Conservation (phyloP, 345 rosid species). For the Melastoma malabathricum region DNA sequence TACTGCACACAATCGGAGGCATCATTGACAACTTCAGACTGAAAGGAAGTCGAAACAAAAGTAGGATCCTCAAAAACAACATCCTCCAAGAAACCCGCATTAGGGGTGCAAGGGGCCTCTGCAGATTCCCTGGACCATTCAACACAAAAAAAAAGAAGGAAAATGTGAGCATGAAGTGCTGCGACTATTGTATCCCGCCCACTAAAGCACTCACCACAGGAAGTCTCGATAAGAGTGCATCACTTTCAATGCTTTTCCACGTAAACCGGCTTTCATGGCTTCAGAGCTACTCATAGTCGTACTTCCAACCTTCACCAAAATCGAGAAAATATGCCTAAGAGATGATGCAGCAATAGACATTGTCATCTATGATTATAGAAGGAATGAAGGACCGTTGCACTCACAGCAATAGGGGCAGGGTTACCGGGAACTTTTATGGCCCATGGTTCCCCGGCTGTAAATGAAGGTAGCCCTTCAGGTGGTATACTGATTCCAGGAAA, state of each 20-base stretch:
- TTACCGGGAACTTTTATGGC: slow-evolving; percentile 92
- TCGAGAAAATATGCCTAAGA: slow-evolving; percentile 8
- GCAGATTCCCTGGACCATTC: slow-evolving; percentile 51
- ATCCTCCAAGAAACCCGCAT: slow-evolving; percentile 73
- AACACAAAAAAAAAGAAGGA: not conserved
- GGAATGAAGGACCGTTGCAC: slow-evolving; percentile 3
- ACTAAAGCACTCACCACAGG: slow-evolving; percentile 41
- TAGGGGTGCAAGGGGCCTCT: slow-evolving; percentile 69
- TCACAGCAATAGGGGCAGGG: slow-evolving; percentile 77
- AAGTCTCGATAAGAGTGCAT: slow-evolving; percentile 69
- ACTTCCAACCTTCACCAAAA: slow-evolving; percentile 56
- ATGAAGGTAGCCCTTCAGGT: slow-evolving; percentile 55
- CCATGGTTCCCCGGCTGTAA: slow-evolving; percentile 76
- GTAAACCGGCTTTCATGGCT: slow-evolving; percentile 76
- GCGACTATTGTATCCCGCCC: not conserved
- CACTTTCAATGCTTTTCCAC: slow-evolving; percentile 86
- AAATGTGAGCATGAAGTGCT: slow-evolving; percentile 11
- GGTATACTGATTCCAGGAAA: slow-evolving; percentile 77
- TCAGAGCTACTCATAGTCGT: slow-evolving; percentile 73
- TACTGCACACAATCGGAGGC: slow-evolving; percentile 18
- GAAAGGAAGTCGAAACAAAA: slow-evolving; percentile 20
- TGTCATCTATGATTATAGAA: not conserved
- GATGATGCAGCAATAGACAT: not conserved
- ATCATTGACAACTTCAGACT: slow-evolving; percentile 24
- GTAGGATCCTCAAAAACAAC: slow-evolving; percentile 74